Percentiles rank a stretch among this genome's conserved stretches.
Evolutionary conservation across 805 yeast genomes (phyloP).

Genomic region (Suhomyces vadensis): DNA sequence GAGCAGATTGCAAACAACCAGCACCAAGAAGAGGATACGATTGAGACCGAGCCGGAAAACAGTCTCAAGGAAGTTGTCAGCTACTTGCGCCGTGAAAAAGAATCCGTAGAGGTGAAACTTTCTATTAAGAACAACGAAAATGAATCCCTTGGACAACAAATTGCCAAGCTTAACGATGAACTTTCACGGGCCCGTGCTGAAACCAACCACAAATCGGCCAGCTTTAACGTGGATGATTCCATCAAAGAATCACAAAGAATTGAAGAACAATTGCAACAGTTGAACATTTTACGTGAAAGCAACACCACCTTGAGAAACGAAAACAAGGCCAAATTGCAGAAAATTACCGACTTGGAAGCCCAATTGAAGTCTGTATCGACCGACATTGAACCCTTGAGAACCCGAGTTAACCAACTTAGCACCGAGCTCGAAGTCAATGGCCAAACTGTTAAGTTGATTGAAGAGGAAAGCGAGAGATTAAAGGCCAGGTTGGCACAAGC

Average conservation of each 20-base stretch:
- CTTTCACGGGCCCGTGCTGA: conserved; percentile 54
- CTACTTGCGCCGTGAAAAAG: conserved; percentile 73
- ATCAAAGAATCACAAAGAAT: conserved; percentile 48
- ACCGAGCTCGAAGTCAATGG: conserved; percentile 49
- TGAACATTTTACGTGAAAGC: conserved; percentile 67
- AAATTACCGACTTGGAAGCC: conserved; percentile 38
- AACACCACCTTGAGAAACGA: conserved; percentile 64
- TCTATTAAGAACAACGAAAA: conserved; percentile 48
- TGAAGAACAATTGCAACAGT: conserved; percentile 52
- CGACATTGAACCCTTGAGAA: conserved; percentile 48
- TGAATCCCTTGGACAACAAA: conserved; percentile 50
- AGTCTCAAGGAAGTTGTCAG: conserved; percentile 52
- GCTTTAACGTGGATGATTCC: conserved; percentile 26
- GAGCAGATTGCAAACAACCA: conserved; percentile 9
- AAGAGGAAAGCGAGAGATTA: conserved; percentile 62
- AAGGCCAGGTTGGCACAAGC: conserved; percentile 23
- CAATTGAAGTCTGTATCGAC: conserved; percentile 31
- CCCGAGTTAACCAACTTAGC: conserved; percentile 34
- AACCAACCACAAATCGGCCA: conserved; percentile 12
- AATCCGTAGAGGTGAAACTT: conserved; percentile 59
- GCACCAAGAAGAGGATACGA: conserved; percentile 10
- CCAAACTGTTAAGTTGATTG: conserved; percentile 46
- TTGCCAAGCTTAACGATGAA: conserved; percentile 49
- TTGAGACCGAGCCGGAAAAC: conserved; percentile 9
- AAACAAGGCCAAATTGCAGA: conserved; percentile 23